These are phyloP conservation scores for Sporothrix inflata DNA, from an alignment of 2,329 filamentous ascomycete genomes.

Conservation along the genomic window DNA sequence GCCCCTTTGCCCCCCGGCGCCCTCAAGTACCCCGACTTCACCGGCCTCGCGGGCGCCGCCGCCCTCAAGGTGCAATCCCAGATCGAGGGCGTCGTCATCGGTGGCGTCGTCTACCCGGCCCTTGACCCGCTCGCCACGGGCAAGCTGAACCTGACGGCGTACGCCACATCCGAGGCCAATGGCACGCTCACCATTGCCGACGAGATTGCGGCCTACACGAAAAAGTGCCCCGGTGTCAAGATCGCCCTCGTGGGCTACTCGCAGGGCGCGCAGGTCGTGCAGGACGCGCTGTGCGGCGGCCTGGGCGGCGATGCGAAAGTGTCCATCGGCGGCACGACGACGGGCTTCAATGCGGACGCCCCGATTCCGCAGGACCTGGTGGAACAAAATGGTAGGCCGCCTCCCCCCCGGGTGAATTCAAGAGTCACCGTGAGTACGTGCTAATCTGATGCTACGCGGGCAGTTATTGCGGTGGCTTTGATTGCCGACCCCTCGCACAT, in stretches of 20 bases:
- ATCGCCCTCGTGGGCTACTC: constrained; percentile 19
- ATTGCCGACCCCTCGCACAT: constrained; percentile 14
- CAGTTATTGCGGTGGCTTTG: neutral
- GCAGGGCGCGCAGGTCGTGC: constrained; percentile 17
- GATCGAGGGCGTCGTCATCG: neutral
- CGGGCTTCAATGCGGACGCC: neutral
- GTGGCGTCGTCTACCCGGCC: constrained; percentile 15
- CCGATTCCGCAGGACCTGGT: neutral
- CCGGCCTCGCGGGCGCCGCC: neutral
- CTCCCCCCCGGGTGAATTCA: no score
- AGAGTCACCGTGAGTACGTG: no score
- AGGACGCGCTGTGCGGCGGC: constrained; percentile 19
- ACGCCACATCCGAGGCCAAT: neutral
- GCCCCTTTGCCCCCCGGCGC: neutral
- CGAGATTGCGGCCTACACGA: constrained; percentile 4
- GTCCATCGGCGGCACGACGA: neutral
- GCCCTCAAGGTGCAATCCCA: neutral
- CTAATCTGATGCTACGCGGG: neutral
- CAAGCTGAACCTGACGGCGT: neutral
- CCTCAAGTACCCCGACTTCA: constrained; percentile 11
- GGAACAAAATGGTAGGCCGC: neutral
- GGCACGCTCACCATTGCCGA: neutral
- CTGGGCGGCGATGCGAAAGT: neutral
- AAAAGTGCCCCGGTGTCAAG: constrained; percentile 10
- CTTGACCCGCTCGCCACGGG: neutral